Evolutionary conservation across 169 alveolate species (phyloP), one percentile per base, ranked within the genome.

Genomic region (Plasmodium fragile): DNA sequence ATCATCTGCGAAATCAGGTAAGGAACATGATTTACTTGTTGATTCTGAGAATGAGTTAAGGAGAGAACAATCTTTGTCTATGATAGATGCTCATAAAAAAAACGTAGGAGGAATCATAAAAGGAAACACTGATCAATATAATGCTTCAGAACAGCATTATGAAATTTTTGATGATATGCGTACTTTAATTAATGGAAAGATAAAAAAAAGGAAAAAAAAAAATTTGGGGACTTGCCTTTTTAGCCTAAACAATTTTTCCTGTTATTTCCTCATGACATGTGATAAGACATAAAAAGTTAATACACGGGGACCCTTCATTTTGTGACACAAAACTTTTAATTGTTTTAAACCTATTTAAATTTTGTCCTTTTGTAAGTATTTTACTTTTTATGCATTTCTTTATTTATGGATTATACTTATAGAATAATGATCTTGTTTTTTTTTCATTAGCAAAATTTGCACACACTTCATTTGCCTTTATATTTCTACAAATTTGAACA

Each of bases 221-320:
- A 78, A 55, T 65, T n/a, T 36, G 8, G 93, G 93, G 36, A 70
- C 89, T 13, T 87, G 93, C 34, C 78, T 34, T 87, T 78, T 78
- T 11, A 87, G 83, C 69, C 81, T 87, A 78, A 87, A 87, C 71
- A 87, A 78, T 65, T 87, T 87, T 78, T 87, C 93, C 22, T 87
- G 87, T 87, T 82, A 87, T 59, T 87, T 87, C 72, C 75, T 87
- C 45, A 87, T 72, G 82, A 41, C 93, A 87, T 87, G 93, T 87
- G 73, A 77, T 87, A 87, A 87, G 89, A 87, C 90, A 87, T 87
- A 87, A 45, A 77, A 52, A 32, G 65, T 87, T 32, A 71, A 49
- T 30, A 59, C 22, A 6, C 28, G 25, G 4, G 28, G 41, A 84
- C 7, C 45, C 8, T 7, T 85, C 30, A 65, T 87, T 75, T 87